These are phyloP conservation scores for Syncephalis plumigaleata DNA, from an alignment of 371 early-diverging fungal genomes.

Conservation along the genomic window DNA sequence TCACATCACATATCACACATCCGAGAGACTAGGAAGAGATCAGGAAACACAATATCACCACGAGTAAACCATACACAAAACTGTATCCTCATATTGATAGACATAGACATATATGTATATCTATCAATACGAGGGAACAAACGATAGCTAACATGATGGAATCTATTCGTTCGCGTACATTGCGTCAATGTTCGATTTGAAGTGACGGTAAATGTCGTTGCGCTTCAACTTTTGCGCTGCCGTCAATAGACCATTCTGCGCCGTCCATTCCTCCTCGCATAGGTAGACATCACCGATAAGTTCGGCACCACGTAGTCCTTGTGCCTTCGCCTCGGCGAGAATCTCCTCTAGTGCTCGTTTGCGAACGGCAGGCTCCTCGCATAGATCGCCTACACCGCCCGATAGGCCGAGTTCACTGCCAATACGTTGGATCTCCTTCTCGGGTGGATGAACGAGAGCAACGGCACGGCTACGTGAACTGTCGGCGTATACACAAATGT, in stretches of 20 bases:
- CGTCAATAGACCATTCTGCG: constrained; percentile 69
- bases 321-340: constrained; percentile 24
- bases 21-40: no score
- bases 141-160: no score
- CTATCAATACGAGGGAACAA: no score
- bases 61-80: no score
- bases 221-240: constrained; percentile 90
- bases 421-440: constrained; percentile 14
- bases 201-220: constrained; percentile 42
- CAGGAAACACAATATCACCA: no score
- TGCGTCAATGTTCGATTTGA: constrained; percentile 32
- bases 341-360: constrained; percentile 22
- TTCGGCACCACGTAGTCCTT: constrained; percentile 58
- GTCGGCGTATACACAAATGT: constrained; percentile 79
- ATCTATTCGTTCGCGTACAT: constrained; percentile 19
- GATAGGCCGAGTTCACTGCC: constrained; percentile 8
- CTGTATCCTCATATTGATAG: no score
- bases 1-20: no score
- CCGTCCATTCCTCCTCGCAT: constrained; percentile 70
- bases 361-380: constrained; percentile 19
- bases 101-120: no score
- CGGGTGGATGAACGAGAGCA: constrained; percentile 23
- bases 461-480: constrained; percentile 41
- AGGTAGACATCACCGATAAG: constrained; percentile 44
- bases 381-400: constrained; percentile 21